These are phyloP conservation scores for Rosa multiflora DNA, from an alignment of 306 rosid genomes.

Conservation along the genomic window DNA sequence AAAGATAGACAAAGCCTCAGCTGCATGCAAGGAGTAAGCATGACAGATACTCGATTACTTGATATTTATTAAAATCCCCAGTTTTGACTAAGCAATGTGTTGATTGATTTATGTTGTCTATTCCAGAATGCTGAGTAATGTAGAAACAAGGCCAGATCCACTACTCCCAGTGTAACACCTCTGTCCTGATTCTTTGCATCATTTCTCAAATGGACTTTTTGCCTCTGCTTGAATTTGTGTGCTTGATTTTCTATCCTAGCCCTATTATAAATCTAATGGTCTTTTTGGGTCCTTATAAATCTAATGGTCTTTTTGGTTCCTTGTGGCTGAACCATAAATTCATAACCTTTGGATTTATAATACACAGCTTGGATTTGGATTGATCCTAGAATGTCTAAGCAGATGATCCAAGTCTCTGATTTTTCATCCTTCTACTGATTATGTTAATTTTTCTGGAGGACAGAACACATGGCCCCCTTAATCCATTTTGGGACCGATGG, in stretches of 20 bases:
- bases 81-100: constrained; percentile 5
- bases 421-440: constrained; percentile 4
- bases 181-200: not conserved
- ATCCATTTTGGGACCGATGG: constrained; percentile 91
- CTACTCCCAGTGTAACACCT: constrained; percentile 72
- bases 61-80: constrained; percentile 15
- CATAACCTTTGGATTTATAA: not conserved
- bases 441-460: constrained; percentile 19
- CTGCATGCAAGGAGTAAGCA: constrained; percentile 86
- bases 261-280: not conserved
- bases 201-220: not conserved
- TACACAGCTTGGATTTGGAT: not conserved
- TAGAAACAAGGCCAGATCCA: constrained; percentile 86
- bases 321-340: not conserved
- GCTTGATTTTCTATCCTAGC: not conserved
- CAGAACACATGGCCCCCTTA: constrained; percentile 80
- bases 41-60: not conserved
- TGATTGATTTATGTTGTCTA: constrained; percentile 26
- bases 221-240: not conserved
- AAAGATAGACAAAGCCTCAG: constrained; percentile 70
- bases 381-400: not conserved
- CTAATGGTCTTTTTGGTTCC: not conserved
- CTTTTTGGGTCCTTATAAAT: not conserved
- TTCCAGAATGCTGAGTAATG: constrained; percentile 68
- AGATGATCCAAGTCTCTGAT: not conserved